Base-by-base conservation (phyloP, 768 basidiomycete genomes). In the Russula brevipes region DNA sequence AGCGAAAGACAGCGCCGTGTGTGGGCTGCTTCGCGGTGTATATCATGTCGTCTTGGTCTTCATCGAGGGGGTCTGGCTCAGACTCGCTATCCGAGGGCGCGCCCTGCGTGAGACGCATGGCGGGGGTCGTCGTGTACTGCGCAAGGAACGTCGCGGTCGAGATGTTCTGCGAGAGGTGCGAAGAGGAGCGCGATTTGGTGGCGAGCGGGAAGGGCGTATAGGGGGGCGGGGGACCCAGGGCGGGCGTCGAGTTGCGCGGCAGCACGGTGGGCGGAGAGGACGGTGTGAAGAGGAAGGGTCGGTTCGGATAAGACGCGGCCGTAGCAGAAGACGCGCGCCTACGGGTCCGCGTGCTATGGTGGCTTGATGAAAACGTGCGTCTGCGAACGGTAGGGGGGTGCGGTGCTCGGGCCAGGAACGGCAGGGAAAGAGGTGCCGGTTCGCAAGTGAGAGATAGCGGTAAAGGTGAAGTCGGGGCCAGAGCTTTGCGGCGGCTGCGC, bases 101-200 rank as follows among this genome's bases (percentile, higher is more conserved):
- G 54, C 41, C 63, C 17, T 38, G 57, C 39, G 52, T n/a, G 41
- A 36, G 19, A 16, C 62, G 63, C 64, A 61, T 64, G 53, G 24
- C 24, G 24, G 11, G 57, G 8, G 46, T 54, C 19, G 54, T 54
- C 9, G 57, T 30, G 36, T 60, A 66, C 24, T 66, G 56, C 44
- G 49, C 54, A 6, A 66, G 58, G 53, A 64, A 60, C 4, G 59
- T 54, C 57, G 64, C 65, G 5, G 60, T 51, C 39, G 65, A 57
- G 41, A 61, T 57, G 54, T 45, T 62, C 11, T 53, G 54, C 0
- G 61, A 44, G 35, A 68, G 59, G 42, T 68, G 61, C 7, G 67
- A 59, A 4, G 67, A 66, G 4, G 67, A 68, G 39, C 41, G 67
- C 14, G 66, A 66, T 46, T 66, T 65, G 14, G 66, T 41, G 14